Conservation (phyloP, 2,329 filamentous ascomycete genomes). For the Cytospora mali region DNA sequence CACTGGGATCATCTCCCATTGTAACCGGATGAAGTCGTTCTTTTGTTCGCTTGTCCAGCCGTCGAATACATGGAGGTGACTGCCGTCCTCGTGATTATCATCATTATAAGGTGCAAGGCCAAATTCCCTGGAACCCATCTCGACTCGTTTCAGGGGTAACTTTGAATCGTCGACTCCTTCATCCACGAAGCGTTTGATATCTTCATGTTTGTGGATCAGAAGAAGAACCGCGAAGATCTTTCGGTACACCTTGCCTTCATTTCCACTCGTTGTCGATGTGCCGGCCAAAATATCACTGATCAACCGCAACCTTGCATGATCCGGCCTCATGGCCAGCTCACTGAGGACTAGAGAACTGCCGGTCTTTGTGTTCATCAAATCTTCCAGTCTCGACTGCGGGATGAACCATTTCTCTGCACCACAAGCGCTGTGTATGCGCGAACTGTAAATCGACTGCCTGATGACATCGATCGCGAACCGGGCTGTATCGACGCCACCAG, state of each 20-base stretch:
- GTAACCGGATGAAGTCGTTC: neutral
- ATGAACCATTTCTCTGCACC: constrained; percentile 1
- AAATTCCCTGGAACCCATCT: neutral
- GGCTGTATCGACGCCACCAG: no score
- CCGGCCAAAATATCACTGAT: no score
- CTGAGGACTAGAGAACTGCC: neutral
- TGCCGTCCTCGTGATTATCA: neutral
- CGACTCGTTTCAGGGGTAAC: no score
- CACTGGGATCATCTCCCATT: neutral
- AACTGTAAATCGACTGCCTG: neutral
- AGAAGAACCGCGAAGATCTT: no score
- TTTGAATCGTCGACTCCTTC: no score
- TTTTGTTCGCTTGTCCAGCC: neutral
- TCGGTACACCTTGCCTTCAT: no score
- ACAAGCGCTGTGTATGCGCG: neutral
- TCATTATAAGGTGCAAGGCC: neutral
- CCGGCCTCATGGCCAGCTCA: no score
- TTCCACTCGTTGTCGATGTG: no score
- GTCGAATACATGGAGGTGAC: neutral
- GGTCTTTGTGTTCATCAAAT: neutral
- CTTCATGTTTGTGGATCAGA: no score
- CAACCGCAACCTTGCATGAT: no score
- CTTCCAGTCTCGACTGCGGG: neutral
- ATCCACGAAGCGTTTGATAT: no score
- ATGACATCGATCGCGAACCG: no score